phyloP scores from a whole-genome alignment of 2,329 filamentous ascomycete species.

The Aspergillus sp. region DNA sequence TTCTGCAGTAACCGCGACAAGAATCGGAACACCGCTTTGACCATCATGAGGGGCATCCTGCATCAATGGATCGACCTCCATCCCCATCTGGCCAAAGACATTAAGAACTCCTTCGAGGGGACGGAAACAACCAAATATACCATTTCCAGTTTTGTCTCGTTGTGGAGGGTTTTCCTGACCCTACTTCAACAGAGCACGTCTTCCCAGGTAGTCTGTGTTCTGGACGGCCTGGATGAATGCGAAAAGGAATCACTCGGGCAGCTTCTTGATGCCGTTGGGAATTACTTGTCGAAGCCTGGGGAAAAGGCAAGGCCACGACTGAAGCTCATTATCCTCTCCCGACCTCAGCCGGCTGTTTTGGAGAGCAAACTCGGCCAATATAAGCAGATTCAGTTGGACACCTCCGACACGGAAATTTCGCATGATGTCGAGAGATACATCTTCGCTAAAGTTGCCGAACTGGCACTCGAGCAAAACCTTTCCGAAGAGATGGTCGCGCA shows the following conservation, averaged over 20 bases:
- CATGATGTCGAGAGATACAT: neutral
- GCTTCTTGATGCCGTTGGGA: neutral
- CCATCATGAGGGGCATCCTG: constrained; percentile 20
- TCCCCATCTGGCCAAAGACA: neutral
- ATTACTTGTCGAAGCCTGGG: neutral
- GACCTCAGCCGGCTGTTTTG: neutral
- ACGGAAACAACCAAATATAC: neutral
- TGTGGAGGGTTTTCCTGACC: neutral
- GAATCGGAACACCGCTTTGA: constrained; percentile 20
- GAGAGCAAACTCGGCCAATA: neutral
- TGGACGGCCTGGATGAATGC: constrained; percentile 23
- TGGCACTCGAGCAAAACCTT: neutral
- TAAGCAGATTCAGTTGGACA: neutral
- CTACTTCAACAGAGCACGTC: constrained; percentile 12
- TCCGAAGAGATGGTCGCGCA: constrained; percentile 17
- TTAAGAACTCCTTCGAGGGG: neutral
- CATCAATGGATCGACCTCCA: constrained; percentile 10
- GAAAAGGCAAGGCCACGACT: constrained; percentile 3
- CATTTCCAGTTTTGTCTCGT: neutral
- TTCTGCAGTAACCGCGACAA: constrained; percentile 26
- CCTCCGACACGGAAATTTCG: neutral
- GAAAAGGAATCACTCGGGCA: constrained; percentile 17
- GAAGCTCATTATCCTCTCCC: neutral
- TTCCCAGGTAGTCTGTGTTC: constrained; percentile 18
- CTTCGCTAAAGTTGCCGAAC: neutral